Evolutionary conservation across 495 filamentous ascomycete genomes (phyloP), one percentile per base, ranked within the genome.

Genomic region (Elasticomyces elasticus): DNA sequence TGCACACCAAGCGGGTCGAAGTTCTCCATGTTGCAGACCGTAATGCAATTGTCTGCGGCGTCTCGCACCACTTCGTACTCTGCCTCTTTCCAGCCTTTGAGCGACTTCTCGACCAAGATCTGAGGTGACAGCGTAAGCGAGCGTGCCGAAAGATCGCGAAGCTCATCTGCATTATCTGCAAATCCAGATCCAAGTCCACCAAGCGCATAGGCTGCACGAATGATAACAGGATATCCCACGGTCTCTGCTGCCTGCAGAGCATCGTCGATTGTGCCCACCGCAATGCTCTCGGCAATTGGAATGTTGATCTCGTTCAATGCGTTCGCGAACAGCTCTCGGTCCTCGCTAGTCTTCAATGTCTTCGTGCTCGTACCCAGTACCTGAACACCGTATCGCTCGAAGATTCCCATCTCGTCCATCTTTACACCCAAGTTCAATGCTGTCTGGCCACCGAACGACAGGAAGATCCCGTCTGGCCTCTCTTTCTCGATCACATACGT

Each of bases 1-100:
- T 98, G 92, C 52, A 97, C 96, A 63, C 92, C 92, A 27, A 98
- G 82, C 56, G 92, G 92, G 71, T 98, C 92, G 60, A 98, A 97
- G 70, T 98, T 98, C 72, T 98, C 92, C 92, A 98, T 98, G 75
- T 98, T 98, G 73, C 92, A 98, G 58, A 98, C 92, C 6, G 92
- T 98, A 68, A 98, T 97, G 72, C 92, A 98, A 77, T 98, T 98
- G 72, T 98, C 89, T 54, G 86, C 81, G 38, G 82, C 86, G 77
- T 98, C 92, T 58, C 92, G 86, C 31, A 98, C 92, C 45, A 98
- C 92, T 60, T 98, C 92, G 69, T 98, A 98, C 66, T 98, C 92
- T 51, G 96, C 89, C 68, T 98, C 92, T 71, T 98, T 98, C 91
- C 91, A 98, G 62, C 91, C 91, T 73, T 96, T 96, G 46, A 98